A percentile compares a stretch with the other conserved stretches of the same genome.
phyloP scores from a whole-genome alignment of 1,139 yeast species.

The Hyphopichia fennica region DNA sequence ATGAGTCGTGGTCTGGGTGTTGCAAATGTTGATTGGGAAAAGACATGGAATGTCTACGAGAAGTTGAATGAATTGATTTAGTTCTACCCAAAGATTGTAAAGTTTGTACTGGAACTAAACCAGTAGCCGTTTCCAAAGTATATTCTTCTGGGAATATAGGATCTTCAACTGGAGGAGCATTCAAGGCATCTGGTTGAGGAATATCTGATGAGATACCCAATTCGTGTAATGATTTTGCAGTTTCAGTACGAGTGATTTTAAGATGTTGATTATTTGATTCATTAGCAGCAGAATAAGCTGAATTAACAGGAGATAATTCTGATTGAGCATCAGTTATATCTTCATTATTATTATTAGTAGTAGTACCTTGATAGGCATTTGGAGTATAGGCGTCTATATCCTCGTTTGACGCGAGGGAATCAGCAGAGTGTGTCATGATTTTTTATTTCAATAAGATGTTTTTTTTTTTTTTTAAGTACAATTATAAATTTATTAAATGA shows the following conservation, averaged over 20 bases:
- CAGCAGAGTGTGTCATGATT: not conserved
- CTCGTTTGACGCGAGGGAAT: not conserved
- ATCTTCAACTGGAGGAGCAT: slow-evolving; percentile 59
- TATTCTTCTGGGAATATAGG: slow-evolving; percentile 92
- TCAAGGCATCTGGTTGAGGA: slow-evolving; percentile 53
- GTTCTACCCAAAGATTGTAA: slow-evolving; percentile 67
- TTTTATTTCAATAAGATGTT: not conserved
- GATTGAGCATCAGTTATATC: slow-evolving; percentile 45
- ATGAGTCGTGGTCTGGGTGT: not conserved
- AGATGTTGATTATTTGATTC: slow-evolving; percentile 6
- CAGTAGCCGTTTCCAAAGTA: slow-evolving; percentile 82
- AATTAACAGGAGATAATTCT: slow-evolving; percentile 24
- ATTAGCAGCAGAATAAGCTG: slow-evolving; percentile 3
- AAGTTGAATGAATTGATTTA: slow-evolving; percentile 31
- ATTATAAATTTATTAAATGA: too few species aligned
- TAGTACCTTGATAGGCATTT: not conserved
- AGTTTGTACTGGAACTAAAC: slow-evolving; percentile 77
- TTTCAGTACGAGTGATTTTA: slow-evolving; percentile 52
- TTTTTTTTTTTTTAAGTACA: not conserved
- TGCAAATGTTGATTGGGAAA: not conserved
- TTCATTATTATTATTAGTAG: not conserved
- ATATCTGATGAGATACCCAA: slow-evolving; percentile 56
- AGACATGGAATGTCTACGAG: too few species aligned
- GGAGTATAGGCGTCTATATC: slow-evolving; percentile 1
- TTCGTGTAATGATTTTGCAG: slow-evolving; percentile 63